These are phyloP conservation scores for Phytopythium ostracodes DNA, from an alignment of 352 stramenopile species.

Conservation along the genomic window DNA sequence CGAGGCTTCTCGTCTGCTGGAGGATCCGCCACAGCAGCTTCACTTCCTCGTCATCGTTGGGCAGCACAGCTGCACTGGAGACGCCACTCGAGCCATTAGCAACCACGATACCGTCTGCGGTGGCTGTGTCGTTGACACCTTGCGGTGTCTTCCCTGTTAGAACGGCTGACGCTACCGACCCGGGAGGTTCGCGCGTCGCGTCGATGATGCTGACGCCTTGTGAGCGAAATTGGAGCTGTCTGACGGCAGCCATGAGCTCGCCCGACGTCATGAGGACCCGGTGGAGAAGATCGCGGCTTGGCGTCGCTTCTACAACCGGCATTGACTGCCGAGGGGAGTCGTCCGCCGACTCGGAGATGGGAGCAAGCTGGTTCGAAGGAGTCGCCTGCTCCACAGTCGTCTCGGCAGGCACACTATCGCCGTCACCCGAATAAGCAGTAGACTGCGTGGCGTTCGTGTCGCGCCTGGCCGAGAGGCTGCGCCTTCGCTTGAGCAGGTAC, in stretches of 20 bases:
- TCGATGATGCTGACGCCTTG: not conserved
- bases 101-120: not conserved
- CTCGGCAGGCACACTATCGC: too few species aligned
- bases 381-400: not conserved
- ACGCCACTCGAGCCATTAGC: not conserved
- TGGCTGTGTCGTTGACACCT: not conserved
- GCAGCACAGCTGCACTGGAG: not conserved
- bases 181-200: not conserved
- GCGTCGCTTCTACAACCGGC: not conserved
- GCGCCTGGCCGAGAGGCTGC: slow-evolving; percentile 2
- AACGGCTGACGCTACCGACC: not conserved
- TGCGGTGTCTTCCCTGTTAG: not conserved
- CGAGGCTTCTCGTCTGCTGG: slow-evolving; percentile 20
- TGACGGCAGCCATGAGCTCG: slow-evolving; percentile 24
- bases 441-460: not conserved
- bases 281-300: not conserved
- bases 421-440: not conserved
- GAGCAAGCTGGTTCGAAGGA: not conserved
- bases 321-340: not conserved
- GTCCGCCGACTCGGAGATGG: not conserved
- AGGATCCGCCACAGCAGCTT: slow-evolving; percentile 24
- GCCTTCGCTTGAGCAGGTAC: slow-evolving; percentile 48
- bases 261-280: slow-evolving; percentile 21
- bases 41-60: slow-evolving; percentile 4
- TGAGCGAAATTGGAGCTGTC: not conserved